Base-by-base conservation (phyloP, 148 eudicot genomes). In the Chenopodium formosanum region DNA sequence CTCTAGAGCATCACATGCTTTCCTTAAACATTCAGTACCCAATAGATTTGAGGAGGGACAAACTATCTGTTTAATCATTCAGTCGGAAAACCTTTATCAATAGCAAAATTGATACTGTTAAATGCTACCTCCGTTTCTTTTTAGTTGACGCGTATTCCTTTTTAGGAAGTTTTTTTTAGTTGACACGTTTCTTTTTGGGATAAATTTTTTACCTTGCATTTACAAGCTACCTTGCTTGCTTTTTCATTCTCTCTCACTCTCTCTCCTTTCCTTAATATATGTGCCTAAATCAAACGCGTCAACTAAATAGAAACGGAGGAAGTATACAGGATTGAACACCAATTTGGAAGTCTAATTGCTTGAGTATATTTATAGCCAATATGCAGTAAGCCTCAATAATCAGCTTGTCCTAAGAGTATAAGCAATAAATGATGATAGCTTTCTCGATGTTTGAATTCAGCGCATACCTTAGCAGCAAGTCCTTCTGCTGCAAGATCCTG, bases 401-500 rank as follows among this genome's bases (percentile, higher is more conserved):
- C 62, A 17, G 22, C 31, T 56, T 53, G 25, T 52, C 23, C 44
- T 40, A 40, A 40, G 44, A 40, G 8, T 74, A 56, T 31, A 60
- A 52, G 14, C 2, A 56, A 64, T 0, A 14, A 19, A 77, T 11
- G 80, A 66, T 44, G 9, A 32, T n/a, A 37, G 58, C 25, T 50
- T 16, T 52, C 8, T 12, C 47, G 6, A 14, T 17, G n/a, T 52
- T 52, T 73, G 7, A 29, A 70, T 3, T 25, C 37, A 25, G 58
- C 29, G 10, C 67, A 77, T 86, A 95, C 99, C 98, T 91, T 79
- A 69, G 94, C 81, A 87, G 97, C 97, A 80, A 96, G 97, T 40
- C 98, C 99, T 86, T 90, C 48, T 11, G 91, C 84, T 68, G 89
- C 98, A 82, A 96, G 94, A 20, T 94, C 99, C 90, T 92, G 97